Conservation (phyloP, 306 rosid genomes). For the Albizia julibrissin region DNA sequence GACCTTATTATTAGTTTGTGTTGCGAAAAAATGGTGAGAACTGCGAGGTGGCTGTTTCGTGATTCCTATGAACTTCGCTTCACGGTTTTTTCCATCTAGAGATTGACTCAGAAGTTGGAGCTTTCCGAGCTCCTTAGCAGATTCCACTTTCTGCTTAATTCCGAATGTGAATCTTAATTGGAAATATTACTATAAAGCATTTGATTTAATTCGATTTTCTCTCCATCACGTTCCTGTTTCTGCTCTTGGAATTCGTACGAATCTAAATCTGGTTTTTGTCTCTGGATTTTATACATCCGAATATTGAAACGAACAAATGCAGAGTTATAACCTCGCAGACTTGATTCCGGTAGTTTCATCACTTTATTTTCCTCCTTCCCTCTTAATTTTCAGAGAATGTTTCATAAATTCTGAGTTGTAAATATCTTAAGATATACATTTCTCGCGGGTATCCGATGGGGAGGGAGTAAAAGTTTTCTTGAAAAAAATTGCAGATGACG, state of each 20-base stretch:
- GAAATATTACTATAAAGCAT: neutral
- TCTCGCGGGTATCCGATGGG: no score
- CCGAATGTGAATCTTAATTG: neutral
- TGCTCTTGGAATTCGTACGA: neutral
- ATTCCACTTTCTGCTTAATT: neutral
- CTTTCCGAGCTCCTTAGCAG: neutral
- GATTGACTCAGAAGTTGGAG: neutral
- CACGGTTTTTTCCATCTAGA: neutral
- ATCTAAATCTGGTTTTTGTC: neutral
- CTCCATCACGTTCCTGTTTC: neutral
- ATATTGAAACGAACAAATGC: neutral
- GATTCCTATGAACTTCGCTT: neutral
- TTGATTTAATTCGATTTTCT: neutral
- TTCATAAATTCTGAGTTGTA: no score
- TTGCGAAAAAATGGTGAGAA: neutral
- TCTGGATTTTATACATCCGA: neutral
- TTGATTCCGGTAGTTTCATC: neutral
- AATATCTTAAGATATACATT: no score
- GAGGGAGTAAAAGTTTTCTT: no score
- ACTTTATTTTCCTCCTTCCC: no score
- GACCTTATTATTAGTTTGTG: neutral
- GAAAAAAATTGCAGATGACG: no score
- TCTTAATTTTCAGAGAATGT: no score
- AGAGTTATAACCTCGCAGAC: neutral
- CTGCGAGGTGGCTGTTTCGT: slow-evolving; percentile 1